Evolutionary conservation across 768 basidiomycete species (phyloP).

Genomic region (Dictyophora rubrovolvata): DNA sequence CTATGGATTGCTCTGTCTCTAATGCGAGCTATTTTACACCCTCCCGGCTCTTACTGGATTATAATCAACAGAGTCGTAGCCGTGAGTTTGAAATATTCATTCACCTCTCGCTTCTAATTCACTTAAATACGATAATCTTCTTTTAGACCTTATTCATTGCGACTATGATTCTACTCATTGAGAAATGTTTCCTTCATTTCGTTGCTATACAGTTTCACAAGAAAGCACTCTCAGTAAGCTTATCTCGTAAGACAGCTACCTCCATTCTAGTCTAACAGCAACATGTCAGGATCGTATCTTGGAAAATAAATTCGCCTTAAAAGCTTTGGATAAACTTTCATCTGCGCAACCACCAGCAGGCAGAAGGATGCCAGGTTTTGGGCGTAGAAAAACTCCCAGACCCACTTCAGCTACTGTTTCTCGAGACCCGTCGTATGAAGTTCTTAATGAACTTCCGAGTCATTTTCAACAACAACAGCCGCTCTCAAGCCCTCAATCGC

Average conservation of each 20-base stretch:
- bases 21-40: constrained; percentile 45
- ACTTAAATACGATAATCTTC: background rate
- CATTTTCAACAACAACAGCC: background rate
- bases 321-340: constrained; percentile 61
- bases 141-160: constrained; percentile 35
- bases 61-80: constrained; percentile 64
- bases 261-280: background rate
- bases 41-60: constrained; percentile 57
- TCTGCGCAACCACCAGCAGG: constrained; percentile 41
- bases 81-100: constrained; percentile 31
- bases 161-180: constrained; percentile 34
- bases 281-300: constrained; percentile 41
- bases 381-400: background rate
- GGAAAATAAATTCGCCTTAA: constrained; percentile 61
- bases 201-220: constrained; percentile 77
- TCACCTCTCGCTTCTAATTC: constrained; percentile 23
- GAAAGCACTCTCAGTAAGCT: constrained; percentile 44
- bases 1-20: constrained; percentile 66
- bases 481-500: background rate
- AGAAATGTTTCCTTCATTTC: constrained; percentile 58
- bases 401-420: background rate
- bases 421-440: constrained; percentile 2
- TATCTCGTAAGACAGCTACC: background rate
- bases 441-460: background rate
- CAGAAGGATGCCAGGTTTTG: constrained; percentile 20